These are phyloP conservation scores for Leccinum fibrillosum DNA, from an alignment of 768 basidiomycete genomes.

Conservation along the genomic window DNA sequence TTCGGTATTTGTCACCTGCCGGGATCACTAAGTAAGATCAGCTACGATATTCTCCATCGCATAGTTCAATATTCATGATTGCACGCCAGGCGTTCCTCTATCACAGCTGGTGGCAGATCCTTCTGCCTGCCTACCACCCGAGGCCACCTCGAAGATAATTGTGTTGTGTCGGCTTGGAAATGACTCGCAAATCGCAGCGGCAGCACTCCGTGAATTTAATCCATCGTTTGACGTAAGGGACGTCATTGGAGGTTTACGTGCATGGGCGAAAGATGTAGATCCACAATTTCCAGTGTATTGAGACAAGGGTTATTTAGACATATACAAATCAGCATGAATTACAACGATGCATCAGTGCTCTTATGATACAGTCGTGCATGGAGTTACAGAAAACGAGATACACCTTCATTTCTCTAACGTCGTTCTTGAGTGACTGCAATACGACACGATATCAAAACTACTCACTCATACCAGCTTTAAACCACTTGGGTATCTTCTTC, in stretches of 20 bases:
- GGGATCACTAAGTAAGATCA: conserved; percentile 61
- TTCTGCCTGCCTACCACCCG: conserved; percentile 33
- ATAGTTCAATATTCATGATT: conserved; percentile 6
- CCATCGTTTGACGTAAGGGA: conserved; percentile 48
- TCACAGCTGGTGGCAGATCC: conserved; percentile 62
- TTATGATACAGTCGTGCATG: conserved; percentile 2
- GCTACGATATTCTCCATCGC: background rate
- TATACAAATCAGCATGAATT: conserved; percentile 4
- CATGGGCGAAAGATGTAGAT: conserved; percentile 79
- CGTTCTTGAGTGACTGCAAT: background rate
- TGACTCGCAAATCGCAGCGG: conserved; percentile 86
- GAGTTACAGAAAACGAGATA: conserved; percentile 33
- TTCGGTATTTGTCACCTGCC: conserved; percentile 86
- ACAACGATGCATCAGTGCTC: conserved; percentile 2
- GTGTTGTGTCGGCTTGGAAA: conserved; percentile 88
- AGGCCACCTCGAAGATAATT: conserved; percentile 34
- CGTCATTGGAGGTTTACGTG: conserved; percentile 76
- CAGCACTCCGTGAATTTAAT: conserved; percentile 31
- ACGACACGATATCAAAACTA: background rate
- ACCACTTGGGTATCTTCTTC: conserved; percentile 76
- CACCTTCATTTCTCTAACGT: conserved; percentile 28
- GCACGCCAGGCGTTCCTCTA: conserved; percentile 67
- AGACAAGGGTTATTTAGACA: conserved; percentile 9
- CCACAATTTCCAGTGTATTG: conserved; percentile 77
- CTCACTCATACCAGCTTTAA: conserved; percentile 66